Evolutionary conservation across 768 basidiomycete genomes (phyloP).

Genomic region (Lactarius sanguifluus): DNA sequence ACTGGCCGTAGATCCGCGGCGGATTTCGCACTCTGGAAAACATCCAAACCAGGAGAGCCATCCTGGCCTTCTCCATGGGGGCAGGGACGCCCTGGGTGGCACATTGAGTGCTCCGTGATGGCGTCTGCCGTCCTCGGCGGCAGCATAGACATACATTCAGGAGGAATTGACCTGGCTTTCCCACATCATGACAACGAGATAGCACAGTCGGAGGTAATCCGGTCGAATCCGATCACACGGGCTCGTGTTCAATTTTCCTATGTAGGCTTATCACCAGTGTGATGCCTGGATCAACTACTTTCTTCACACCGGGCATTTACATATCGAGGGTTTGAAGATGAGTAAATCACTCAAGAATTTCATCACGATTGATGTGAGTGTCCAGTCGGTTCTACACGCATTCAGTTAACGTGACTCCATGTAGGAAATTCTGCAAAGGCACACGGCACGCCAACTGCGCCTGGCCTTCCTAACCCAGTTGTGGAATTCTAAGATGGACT

Average conservation of each 20-base stretch:
- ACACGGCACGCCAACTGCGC: slow-evolving; percentile 84
- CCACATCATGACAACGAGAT: slow-evolving; percentile 99
- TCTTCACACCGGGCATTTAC: slow-evolving; percentile 95
- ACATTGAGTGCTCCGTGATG: slow-evolving; percentile 99
- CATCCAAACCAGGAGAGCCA: slow-evolving; percentile 94
- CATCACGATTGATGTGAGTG: slow-evolving; percentile 87
- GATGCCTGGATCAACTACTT: slow-evolving; percentile 98
- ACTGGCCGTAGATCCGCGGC: slow-evolving; percentile 73
- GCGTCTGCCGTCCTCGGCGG: slow-evolving; percentile 86
- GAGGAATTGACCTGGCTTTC: slow-evolving; percentile 96
- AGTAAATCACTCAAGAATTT: slow-evolving; percentile 99
- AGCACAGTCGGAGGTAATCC: slow-evolving; percentile 86
- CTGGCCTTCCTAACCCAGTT: slow-evolving; percentile 87
- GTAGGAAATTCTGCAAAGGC: slow-evolving; percentile 83
- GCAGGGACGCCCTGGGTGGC: slow-evolving; percentile 94
- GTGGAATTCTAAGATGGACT: slow-evolving; percentile 94
- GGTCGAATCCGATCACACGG: slow-evolving; percentile 10
- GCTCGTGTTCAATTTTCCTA: slow-evolving; percentile 16
- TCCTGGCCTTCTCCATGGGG: slow-evolving; percentile 98
- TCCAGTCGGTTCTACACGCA: slow-evolving; percentile 5
- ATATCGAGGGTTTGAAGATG: slow-evolving; percentile 99
- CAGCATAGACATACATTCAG: slow-evolving; percentile 97
- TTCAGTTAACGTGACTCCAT: slow-evolving; percentile 20
- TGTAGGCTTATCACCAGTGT: slow-evolving; percentile 90
- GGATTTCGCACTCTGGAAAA: slow-evolving; percentile 99